Conservation (phyloP, 352 stramenopile species). For the Blastocystis sp. region DNA sequence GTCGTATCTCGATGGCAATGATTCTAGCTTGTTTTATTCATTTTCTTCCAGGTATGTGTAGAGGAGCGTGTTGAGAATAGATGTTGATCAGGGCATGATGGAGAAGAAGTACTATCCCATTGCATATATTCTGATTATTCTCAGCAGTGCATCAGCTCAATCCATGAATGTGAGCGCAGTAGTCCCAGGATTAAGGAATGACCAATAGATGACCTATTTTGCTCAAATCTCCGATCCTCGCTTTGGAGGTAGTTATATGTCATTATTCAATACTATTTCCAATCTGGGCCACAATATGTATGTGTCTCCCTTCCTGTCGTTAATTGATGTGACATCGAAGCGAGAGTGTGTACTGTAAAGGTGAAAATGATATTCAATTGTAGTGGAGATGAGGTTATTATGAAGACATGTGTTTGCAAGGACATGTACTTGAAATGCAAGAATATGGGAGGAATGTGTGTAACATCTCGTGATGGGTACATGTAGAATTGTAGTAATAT, state of each 20-base stretch:
- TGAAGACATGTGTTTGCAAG: neutral
- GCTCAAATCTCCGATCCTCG: slow-evolving; percentile 79
- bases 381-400: neutral
- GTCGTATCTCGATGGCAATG: slow-evolving; percentile 19
- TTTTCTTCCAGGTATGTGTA: neutral
- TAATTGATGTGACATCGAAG: slow-evolving; percentile 7
- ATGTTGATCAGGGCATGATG: slow-evolving; percentile 19
- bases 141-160: neutral
- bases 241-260: slow-evolving; percentile 83
- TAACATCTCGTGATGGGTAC: slow-evolving; percentile 39
- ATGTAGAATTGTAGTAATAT: neutral
- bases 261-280: slow-evolving; percentile 80
- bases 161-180: slow-evolving; percentile 40
- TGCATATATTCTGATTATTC: neutral
- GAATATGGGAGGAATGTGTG: neutral
- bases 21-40: slow-evolving; percentile 17
- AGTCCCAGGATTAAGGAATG: neutral
- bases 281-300: slow-evolving; percentile 76
- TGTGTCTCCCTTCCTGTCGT: slow-evolving; percentile 21
- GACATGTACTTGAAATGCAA: neutral
- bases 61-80: neutral
- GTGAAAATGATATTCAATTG: neutral
- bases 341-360: slow-evolving; percentile 9
- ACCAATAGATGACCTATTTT: slow-evolving; percentile 76
- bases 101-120: neutral